phyloP scores from a whole-genome alignment of 306 rosid species.

The Urtica urens region DNA sequence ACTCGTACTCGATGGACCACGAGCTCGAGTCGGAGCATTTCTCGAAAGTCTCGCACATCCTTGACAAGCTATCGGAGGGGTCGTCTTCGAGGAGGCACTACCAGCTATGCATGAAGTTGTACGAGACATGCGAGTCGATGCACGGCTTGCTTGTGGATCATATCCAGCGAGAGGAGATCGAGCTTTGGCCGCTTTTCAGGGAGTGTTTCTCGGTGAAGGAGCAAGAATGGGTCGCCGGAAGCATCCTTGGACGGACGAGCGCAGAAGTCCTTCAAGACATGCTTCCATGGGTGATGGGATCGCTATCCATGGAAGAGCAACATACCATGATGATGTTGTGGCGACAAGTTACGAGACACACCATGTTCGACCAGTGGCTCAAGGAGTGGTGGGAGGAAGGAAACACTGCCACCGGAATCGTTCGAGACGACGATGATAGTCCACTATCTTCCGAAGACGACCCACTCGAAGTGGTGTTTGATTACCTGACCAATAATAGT shows the following conservation, averaged over 20 bases:
- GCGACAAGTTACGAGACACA: slow-evolving; percentile 66
- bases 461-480: slow-evolving; percentile 58
- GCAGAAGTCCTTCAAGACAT: slow-evolving; percentile 74
- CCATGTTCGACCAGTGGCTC: slow-evolving; percentile 89
- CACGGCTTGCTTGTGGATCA: slow-evolving; percentile 47
- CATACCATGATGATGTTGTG: slow-evolving; percentile 61
- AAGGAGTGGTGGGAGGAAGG: slow-evolving; percentile 94
- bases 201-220: slow-evolving; percentile 57
- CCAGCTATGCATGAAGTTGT: slow-evolving; percentile 48
- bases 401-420: slow-evolving; percentile 38
- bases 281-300: slow-evolving; percentile 89
- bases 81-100: slow-evolving; percentile 32
- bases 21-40: slow-evolving; percentile 54
- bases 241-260: slow-evolving; percentile 78
- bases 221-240: slow-evolving; percentile 64
- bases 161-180: slow-evolving; percentile 62
- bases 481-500: slow-evolving; percentile 21
- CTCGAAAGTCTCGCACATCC: slow-evolving; percentile 39
- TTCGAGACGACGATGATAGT: slow-evolving; percentile 28
- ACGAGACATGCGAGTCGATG: slow-evolving; percentile 63
- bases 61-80: slow-evolving; percentile 50
- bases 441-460: slow-evolving; percentile 37
- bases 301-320: slow-evolving; percentile 70
- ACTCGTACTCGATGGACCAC: slow-evolving; percentile 77
- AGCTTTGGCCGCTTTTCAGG: slow-evolving; percentile 73